Evolutionary conservation across 257 asterid species (phyloP).

Genomic region (Fraxinus quadrangulata): DNA sequence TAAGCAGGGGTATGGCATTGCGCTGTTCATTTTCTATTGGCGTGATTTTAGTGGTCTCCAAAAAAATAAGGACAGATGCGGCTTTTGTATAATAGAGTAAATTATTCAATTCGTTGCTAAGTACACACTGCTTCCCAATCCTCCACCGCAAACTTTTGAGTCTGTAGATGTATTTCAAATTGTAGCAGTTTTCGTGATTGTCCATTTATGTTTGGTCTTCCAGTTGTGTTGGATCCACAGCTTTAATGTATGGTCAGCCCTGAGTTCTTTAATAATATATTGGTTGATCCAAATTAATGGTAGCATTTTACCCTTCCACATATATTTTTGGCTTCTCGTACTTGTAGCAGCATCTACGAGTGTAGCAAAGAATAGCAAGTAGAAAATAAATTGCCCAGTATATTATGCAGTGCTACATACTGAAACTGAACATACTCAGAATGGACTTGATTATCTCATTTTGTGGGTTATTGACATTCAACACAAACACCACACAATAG

Average conservation of each 20-base stretch:
- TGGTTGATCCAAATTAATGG: background rate
- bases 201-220: conserved; percentile 19
- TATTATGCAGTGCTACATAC: background rate
- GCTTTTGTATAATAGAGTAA: conserved; percentile 44
- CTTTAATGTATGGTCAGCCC: conserved; percentile 14
- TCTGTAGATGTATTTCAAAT: conserved; percentile 12
- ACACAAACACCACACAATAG: conserved; percentile 5
- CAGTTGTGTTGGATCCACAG: conserved; percentile 25
- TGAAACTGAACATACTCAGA: too few species aligned
- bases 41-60: conserved; percentile 27
- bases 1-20: conserved; percentile 37
- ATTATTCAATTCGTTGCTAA: conserved; percentile 27
- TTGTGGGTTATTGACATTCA: too few species aligned
- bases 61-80: conserved; percentile 36
- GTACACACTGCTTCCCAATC: conserved; percentile 10
- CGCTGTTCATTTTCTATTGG: conserved; percentile 36
- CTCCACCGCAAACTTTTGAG: background rate
- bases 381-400: background rate
- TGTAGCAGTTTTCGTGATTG: conserved; percentile 12
- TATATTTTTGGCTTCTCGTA: background rate
- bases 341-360: background rate
- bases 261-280: background rate
- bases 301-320: background rate
- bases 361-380: background rate
- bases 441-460: too few species aligned